Evolutionary conservation across 805 yeast species (phyloP), one percentile per base, ranked within the genome.

Genomic region (Metschnikowia aberdeeniae): DNA sequence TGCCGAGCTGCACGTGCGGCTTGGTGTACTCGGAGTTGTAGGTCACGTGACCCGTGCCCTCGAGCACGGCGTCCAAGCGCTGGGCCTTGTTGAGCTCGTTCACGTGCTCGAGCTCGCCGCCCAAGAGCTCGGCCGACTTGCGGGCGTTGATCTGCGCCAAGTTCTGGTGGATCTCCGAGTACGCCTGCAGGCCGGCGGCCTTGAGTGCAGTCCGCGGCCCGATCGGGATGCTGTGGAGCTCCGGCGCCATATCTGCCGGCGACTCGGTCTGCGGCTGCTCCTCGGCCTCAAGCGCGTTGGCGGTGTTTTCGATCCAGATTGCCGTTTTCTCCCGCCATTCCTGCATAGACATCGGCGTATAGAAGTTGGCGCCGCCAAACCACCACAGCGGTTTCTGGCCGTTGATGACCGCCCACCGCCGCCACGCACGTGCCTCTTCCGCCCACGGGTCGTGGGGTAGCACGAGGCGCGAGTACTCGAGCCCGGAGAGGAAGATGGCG

Each of bases 401-500:
- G 37, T 68, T 68, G 37, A 68, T 64, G 26, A 64, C 65, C 1
- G 83, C 84, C 46, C 72, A 59, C 14, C 63, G 64, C 32, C 88
- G 74, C 29, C 80, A 83, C 13, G 58, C 55, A 37, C 62, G 70
- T 3, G 89, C 86, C 56, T 84, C 89, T 28, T 80, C 87, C 22
- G 63, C 71, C 90, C 90, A 84, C 8, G 90, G 90, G 57, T 84
- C 90, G 40, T 62, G 59, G 1, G 73, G 68, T 10, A 66, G 49
- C 7, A 70, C 55, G 33, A 82, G 53, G 43, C 90, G 67, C 12
- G 78, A 67, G 6, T 72, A 52, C 55, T 84, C 92, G 30, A 83
- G 57, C 3, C 81, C 76, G 2, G 85, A 69, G 43, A 76, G 75
- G 49, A 77, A 74, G n/a, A 81, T 56, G 12, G 79, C 52, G 14